phyloP scores from a whole-genome alignment of 495 filamentous ascomycete species.

The Penicillium maclennaniae region DNA sequence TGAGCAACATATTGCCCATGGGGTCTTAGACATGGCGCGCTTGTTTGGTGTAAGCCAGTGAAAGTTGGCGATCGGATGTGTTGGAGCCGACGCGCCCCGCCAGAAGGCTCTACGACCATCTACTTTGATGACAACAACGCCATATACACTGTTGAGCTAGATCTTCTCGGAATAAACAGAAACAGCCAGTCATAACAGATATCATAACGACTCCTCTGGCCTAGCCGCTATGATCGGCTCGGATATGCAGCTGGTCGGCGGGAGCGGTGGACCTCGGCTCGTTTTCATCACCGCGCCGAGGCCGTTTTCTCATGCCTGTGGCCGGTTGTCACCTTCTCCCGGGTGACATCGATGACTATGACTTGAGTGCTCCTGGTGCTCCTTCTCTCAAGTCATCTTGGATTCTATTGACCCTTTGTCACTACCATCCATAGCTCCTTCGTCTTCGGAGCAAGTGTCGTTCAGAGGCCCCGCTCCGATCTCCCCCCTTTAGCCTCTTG shows the following conservation, averaged over 20 bases:
- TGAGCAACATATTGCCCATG: conserved; percentile 22
- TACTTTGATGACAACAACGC: not conserved
- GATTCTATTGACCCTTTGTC: not conserved
- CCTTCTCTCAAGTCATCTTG: not conserved
- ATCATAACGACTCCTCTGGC: not conserved
- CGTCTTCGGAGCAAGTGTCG: conserved; percentile 13
- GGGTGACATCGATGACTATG: conserved; percentile 21
- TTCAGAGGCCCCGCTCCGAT: conserved; percentile 19
- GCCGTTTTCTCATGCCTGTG: conserved; percentile 21
- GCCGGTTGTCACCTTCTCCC: conserved; percentile 10
- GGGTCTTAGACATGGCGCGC: conserved; percentile 32
- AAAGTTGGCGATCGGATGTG: conserved; percentile 1
- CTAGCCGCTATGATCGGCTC: not conserved
- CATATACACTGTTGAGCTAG: not conserved
- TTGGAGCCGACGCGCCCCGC: conserved; percentile 10
- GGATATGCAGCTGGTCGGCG: conserved; percentile 1
- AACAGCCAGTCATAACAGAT: not conserved
- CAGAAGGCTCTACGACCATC: not conserved
- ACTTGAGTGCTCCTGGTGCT: not conserved
- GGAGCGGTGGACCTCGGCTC: conserved; percentile 36
- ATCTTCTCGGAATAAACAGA: conserved; percentile 1
- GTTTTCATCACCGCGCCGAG: conserved; percentile 38
- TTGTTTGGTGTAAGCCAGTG: not conserved
- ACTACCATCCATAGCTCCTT: not conserved
- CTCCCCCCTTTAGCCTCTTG: conserved; percentile 20